Evolutionary conservation across 163 green algal genomes (phyloP), one percentile per base, ranked within the genome.

Genomic region (Trebouxia gelatinosa): DNA sequence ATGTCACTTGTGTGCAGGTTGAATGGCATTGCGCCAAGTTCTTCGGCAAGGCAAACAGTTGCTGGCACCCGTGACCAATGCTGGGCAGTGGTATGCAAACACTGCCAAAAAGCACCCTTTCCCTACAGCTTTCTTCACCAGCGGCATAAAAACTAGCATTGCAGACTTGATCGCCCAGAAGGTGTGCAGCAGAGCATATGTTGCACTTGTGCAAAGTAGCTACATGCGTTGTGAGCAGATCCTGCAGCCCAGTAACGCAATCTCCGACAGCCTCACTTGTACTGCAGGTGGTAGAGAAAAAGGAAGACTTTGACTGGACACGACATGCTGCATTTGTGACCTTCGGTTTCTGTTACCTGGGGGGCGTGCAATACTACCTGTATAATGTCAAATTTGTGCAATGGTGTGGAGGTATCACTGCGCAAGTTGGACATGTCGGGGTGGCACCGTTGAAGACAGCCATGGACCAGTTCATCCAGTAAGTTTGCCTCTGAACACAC

Each of bases 131-230:
- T 85, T 95, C 31, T 76, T 94, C n/a, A 95, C 90, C 34, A 93
- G 86, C 5, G 90, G 91, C 16, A 59, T 95, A 23, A 96, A 96
- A 57, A 96, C 91, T 5, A 90, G 80, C n/a, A 89, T 85, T 4
- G 91, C 91, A 11, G 91, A 96, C 74, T 23, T 93, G 23, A 94
- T 96, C 68, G 91, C 91, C 26, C 91, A 96, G 61, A 95, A 94
- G 87, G 90, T 94, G 26, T 39, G 28, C 57, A 35, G 57, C 57
- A 66, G 1, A 35, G 57, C 57, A 66, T 31, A 32, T 2, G 28
- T 31, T 66, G 5, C 9, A 29, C 57, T 6, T 2, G 2, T 3
- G 48, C 48, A 7, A 23, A 37, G 26, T 32, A 16, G 57, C 57
- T 5, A 1, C 26, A 29, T 16, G 57, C 57, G 9, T 66, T 11